These are phyloP conservation scores for Aspergillus pseudoviridinutans DNA, from an alignment of 2,329 filamentous ascomycete genomes.

Conservation along the genomic window DNA sequence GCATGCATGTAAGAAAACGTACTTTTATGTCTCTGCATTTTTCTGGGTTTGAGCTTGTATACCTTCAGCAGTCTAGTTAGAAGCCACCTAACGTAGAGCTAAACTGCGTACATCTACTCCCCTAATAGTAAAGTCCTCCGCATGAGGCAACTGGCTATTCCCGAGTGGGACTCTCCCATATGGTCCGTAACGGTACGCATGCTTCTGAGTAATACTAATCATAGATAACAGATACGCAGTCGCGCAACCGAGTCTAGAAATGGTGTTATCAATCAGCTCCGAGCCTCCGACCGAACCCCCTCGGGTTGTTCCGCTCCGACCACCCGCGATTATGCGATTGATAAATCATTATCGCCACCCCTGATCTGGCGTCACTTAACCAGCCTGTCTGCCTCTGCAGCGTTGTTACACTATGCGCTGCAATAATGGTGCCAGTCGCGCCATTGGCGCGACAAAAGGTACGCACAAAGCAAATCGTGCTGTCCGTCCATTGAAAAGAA, in stretches of 20 bases:
- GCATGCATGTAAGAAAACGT: no score
- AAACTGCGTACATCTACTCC: no score
- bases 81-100: no score
- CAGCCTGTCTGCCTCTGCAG: neutral
- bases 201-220: no score
- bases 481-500: neutral
- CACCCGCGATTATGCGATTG: neutral
- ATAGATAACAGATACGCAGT: no score
- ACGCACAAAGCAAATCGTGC: neutral
- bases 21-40: no score
- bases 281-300: neutral
- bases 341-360: neutral
- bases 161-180: neutral
- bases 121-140: no score
- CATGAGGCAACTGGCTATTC: no score
- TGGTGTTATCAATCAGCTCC: neutral
- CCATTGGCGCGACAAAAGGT: neutral
- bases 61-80: no score
- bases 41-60: no score
- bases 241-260: neutral
- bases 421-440: neutral
- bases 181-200: no score
- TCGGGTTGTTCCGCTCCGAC: neutral
- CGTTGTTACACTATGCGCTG: neutral
- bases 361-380: neutral